phyloP scores from a whole-genome alignment of 371 early-diverging fungal species.

The Capillidium rhysosporum region DNA sequence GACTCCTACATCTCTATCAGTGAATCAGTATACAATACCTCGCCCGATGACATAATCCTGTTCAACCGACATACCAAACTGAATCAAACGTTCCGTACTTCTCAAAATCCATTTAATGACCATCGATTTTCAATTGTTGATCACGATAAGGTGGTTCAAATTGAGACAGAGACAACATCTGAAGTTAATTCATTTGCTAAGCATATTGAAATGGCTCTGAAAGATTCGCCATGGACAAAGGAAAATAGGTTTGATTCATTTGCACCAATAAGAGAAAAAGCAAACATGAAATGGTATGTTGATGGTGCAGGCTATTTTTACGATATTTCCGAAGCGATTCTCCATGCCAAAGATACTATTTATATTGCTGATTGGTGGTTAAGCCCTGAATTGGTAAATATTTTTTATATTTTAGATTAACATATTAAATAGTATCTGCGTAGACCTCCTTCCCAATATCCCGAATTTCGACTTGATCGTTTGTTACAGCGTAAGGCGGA shows the following conservation, averaged over 20 bases:
- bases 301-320: slow-evolving; percentile 74
- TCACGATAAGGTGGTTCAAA: slow-evolving; percentile 33
- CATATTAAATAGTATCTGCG: slow-evolving; percentile 31
- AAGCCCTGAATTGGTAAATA: slow-evolving; percentile 34
- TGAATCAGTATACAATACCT: slow-evolving; percentile 13
- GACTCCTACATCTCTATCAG: slow-evolving; percentile 38
- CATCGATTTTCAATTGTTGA: slow-evolving; percentile 26
- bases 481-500: slow-evolving; percentile 62
- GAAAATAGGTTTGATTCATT: slow-evolving; percentile 53
- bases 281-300: slow-evolving; percentile 48
- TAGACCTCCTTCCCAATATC: slow-evolving; percentile 47
- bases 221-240: slow-evolving; percentile 44
- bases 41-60: slow-evolving; percentile 46
- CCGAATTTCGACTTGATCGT: slow-evolving; percentile 67
- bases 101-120: slow-evolving; percentile 21
- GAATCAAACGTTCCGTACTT: slow-evolving; percentile 27
- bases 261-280: slow-evolving; percentile 52
- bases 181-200: slow-evolving; percentile 42
- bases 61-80: slow-evolving; percentile 38
- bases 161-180: slow-evolving; percentile 38
- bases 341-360: slow-evolving; percentile 47
- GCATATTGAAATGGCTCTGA: slow-evolving; percentile 29
- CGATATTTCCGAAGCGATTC: slow-evolving; percentile 57
- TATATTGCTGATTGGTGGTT: slow-evolving; percentile 91
- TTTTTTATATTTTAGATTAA: slow-evolving; percentile 20